Evolutionary conservation across 768 basidiomycete species (phyloP).

Genomic region (Tulasnella calospora): DNA sequence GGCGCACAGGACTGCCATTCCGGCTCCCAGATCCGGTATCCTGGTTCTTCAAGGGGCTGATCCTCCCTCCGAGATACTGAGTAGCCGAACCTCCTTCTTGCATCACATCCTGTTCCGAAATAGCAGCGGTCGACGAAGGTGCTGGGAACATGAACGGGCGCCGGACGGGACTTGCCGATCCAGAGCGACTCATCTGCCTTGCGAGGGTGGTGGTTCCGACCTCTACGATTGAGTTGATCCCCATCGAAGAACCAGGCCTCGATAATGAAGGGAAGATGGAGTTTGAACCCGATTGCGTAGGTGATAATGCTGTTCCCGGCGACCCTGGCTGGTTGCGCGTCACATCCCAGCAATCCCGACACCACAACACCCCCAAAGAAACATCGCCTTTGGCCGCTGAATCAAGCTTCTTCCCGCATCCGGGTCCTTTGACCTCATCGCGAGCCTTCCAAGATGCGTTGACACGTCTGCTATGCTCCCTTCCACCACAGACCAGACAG

Average conservation of each 20-base stretch:
- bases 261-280: constrained; percentile 21
- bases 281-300: neutral
- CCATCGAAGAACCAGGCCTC: constrained; percentile 13
- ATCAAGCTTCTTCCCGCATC: constrained; percentile 78
- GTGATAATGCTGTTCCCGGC: constrained; percentile 11
- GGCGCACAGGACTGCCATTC: constrained; percentile 32
- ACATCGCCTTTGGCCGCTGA: constrained; percentile 70
- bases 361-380: constrained; percentile 69
- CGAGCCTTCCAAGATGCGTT: constrained; percentile 23
- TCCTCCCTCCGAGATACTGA: constrained; percentile 29
- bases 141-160: constrained; percentile 13
- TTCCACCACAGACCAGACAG: constrained; percentile 76
- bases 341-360: constrained; percentile 57
- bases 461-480: neutral
- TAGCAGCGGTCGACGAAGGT: constrained; percentile 41
- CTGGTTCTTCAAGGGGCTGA: constrained; percentile 68
- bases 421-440: constrained; percentile 52
- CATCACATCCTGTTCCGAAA: constrained; percentile 39
- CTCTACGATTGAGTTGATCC: neutral
- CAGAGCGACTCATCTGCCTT: constrained; percentile 17
- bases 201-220: constrained; percentile 11
- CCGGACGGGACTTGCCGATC: constrained; percentile 21
- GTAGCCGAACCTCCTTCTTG: neutral
- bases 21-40: constrained; percentile 39
- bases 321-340: neutral